Base-by-base conservation (phyloP, 768 basidiomycete species). In the Naematelia aurantialba region DNA sequence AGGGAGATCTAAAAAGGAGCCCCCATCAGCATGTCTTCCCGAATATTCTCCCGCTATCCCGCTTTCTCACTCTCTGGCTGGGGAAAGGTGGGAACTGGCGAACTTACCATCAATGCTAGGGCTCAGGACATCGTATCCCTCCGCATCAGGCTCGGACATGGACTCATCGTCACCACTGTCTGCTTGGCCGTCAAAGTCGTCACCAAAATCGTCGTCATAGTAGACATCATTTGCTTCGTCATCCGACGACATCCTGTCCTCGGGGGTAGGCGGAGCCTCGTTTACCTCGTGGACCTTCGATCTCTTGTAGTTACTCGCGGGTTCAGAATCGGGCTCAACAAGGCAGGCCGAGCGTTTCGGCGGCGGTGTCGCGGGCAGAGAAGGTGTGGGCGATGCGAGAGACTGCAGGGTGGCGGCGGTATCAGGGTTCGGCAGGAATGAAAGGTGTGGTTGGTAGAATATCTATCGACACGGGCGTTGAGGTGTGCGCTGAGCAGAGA, bases 101-200 rank as follows among this genome's bases (percentile, higher is more conserved):
- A 11, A 51, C 75, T 67, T 47, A 74, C 76, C 70, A 56, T 69
- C 71, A 11, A 64, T 55, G n/a, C 59, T 58, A 0, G 73, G 72
- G 58, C 70, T 73, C 31, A 74, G 58, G 1, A 61, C 68, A 60
- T 76, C 73, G 54, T 69, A 70, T 0, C 61, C 69, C 5, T 59
- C 65, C 10, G 61, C 68, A 52, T 70, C 68, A 21, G 68, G 74
- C 47, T 70, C 70, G 10, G 62, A 68, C 25, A 59, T 61, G 12
- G 75, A 75, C 19, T 69, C 66, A 47, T 68, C 66, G 57, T 65
- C 62, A 54, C 61, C 60, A 4, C 46, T 42, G 29, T 56, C 58
- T 42, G 66, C 67, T 22, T 62, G 56, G 14, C 55, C 62, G 51
- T 60, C 51, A 11, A 58, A 61, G 29, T 50, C 68, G 31, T 66